These are phyloP conservation scores for Lachnellula subtilissima DNA, from an alignment of 2,329 filamentous ascomycete genomes.

Conservation along the genomic window DNA sequence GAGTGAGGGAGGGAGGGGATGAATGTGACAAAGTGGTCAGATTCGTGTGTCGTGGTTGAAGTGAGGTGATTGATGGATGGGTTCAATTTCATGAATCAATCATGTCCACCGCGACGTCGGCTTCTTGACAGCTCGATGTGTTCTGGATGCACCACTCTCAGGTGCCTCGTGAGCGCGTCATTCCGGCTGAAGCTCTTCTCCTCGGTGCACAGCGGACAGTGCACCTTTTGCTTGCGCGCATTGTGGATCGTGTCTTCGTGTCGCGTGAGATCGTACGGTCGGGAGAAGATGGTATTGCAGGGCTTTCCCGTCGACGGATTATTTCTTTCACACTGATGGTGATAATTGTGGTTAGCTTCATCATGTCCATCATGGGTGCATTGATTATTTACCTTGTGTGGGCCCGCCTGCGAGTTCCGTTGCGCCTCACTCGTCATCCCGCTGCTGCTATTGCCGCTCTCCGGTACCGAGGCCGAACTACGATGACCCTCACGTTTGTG, in stretches of 20 bases:
- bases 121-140: slow-evolving; percentile 72
- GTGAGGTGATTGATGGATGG: neutral
- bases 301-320: slow-evolving; percentile 94
- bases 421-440: slow-evolving; percentile 49
- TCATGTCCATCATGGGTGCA: neutral
- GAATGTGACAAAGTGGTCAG: neutral
- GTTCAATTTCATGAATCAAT: slow-evolving; percentile 7
- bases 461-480: slow-evolving; percentile 54
- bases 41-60: neutral
- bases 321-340: slow-evolving; percentile 68
- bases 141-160: slow-evolving; percentile 89
- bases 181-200: slow-evolving; percentile 97
- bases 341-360: neutral
- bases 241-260: slow-evolving; percentile 99
- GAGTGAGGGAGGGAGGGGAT: neutral
- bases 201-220: slow-evolving; percentile 87
- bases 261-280: slow-evolving; percentile 91
- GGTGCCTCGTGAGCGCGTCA: slow-evolving; percentile 89
- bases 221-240: slow-evolving; percentile 86
- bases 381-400: slow-evolving; percentile 55
- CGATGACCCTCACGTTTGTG: slow-evolving; percentile 94
- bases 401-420: slow-evolving; percentile 84
- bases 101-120: slow-evolving; percentile 28
- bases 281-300: slow-evolving; percentile 89
- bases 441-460: slow-evolving; percentile 31